phyloP scores from a whole-genome alignment of 352 stramenopile genomes.

The Pythium phragmitis region DNA sequence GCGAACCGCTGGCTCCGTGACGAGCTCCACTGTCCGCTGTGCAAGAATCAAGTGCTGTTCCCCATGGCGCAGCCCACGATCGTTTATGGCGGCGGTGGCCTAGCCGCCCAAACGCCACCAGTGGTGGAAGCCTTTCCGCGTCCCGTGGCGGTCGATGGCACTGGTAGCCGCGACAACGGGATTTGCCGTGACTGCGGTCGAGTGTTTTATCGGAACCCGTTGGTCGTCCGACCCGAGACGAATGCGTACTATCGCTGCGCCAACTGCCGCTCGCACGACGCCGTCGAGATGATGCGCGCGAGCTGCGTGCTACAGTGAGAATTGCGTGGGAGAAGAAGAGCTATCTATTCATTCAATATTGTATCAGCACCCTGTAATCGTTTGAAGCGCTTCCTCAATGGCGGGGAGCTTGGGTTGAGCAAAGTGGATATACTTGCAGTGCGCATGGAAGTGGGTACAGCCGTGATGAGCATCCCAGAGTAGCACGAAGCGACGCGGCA shows the following conservation, averaged over 20 bases:
- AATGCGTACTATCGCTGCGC: slow-evolving; percentile 71
- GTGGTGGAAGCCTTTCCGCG: background rate
- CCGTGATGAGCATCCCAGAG: slow-evolving; percentile 12
- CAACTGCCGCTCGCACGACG: slow-evolving; percentile 50
- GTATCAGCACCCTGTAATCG: no score
- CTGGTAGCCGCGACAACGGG: slow-evolving; percentile 38
- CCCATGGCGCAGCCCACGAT: slow-evolving; percentile 30
- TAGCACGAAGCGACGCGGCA: slow-evolving; percentile 1
- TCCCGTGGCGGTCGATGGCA: slow-evolving; percentile 37
- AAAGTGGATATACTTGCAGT: slow-evolving; percentile 21
- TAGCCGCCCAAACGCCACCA: slow-evolving; percentile 6
- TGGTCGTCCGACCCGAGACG: slow-evolving; percentile 53
- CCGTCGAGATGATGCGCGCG: slow-evolving; percentile 44
- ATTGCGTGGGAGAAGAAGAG: background rate
- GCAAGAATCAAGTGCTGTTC: slow-evolving; percentile 61
- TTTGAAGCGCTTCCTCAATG: background rate
- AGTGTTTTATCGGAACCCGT: slow-evolving; percentile 62
- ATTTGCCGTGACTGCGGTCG: slow-evolving; percentile 58
- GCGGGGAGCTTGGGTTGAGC: slow-evolving; percentile 1
- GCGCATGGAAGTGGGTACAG: slow-evolving; percentile 3
- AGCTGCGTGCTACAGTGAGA: slow-evolving; percentile 60
- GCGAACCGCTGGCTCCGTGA: slow-evolving; percentile 49
- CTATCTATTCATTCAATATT: background rate
- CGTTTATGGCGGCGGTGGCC: background rate
- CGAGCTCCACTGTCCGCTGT: slow-evolving; percentile 52